phyloP scores from a whole-genome alignment of 192 early-diverging fungal genomes.

The Linnemannia zychae region DNA sequence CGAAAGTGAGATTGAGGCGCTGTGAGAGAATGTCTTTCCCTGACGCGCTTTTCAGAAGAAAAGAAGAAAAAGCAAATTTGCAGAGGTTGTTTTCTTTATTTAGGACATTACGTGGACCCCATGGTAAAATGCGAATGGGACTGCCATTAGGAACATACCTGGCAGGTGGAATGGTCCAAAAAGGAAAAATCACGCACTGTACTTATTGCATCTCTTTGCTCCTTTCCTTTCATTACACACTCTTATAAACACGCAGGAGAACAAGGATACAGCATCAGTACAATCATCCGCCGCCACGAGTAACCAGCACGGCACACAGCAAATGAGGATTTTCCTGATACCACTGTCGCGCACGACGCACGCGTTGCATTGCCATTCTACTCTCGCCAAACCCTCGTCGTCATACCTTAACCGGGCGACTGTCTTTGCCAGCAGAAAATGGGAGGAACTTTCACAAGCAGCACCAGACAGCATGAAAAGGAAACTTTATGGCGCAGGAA shows the following conservation, averaged over 20 bases:
- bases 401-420: conserved; percentile 62
- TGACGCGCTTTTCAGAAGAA: not conserved
- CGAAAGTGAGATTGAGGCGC: not conserved
- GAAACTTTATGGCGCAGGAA: conserved; percentile 70
- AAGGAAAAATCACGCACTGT: no score
- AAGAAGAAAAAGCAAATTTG: no score
- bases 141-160: no score
- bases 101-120: no score
- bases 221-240: no score
- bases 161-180: no score
- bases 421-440: conserved; percentile 66
- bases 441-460: conserved; percentile 62
- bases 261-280: not conserved
- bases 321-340: conserved; percentile 62
- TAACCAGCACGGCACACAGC: not conserved
- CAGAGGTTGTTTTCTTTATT: no score
- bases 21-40: not conserved
- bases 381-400: conserved; percentile 32
- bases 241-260: not conserved
- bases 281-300: not conserved
- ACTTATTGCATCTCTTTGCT: no score
- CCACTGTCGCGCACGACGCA: conserved; percentile 64
- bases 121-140: no score
- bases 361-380: conserved; percentile 69
- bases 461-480: conserved; percentile 66